These are phyloP conservation scores for Huntiella savannae DNA, from an alignment of 2,329 filamentous ascomycete species.

Conservation along the genomic window DNA sequence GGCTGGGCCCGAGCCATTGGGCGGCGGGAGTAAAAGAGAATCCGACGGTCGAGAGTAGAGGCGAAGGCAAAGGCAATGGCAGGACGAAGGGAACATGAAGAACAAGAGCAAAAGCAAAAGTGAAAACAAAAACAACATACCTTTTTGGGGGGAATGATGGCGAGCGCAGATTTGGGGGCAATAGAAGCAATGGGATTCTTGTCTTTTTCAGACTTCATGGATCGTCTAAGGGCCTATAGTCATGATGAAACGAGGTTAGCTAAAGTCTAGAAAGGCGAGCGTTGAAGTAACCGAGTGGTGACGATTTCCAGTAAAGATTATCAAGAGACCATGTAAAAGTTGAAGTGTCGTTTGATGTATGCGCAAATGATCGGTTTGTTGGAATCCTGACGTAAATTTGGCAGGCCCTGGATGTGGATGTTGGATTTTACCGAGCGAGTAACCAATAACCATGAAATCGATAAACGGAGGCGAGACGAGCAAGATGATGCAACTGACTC, in stretches of 20 bases:
- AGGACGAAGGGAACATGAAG: neutral
- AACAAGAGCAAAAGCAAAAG: neutral
- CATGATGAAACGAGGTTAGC: slow-evolving; percentile 14
- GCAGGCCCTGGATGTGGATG: neutral
- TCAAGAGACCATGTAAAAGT: neutral
- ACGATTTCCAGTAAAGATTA: too few species aligned
- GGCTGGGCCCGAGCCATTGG: too few species aligned
- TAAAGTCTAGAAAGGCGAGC: neutral
- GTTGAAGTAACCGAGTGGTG: too few species aligned
- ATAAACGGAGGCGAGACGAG: neutral
- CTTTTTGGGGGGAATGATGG: slow-evolving; percentile 86
- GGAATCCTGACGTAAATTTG: neutral
- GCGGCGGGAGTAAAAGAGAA: too few species aligned
- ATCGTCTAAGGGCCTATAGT: slow-evolving; percentile 59
- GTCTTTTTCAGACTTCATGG: slow-evolving; percentile 78
- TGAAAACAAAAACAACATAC: slow-evolving; percentile 25
- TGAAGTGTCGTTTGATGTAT: neutral
- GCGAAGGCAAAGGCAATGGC: neutral
- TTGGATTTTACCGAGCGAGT: too few species aligned
- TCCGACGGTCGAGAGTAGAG: neutral
- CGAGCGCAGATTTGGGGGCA: slow-evolving; percentile 66
- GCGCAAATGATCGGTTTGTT: neutral
- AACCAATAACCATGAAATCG: neutral
- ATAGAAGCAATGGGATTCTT: slow-evolving; percentile 51
- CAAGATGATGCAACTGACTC: neutral